These are phyloP conservation scores for Phytophthora tentaculata DNA, from an alignment of 352 stramenopile genomes.

Conservation along the genomic window DNA sequence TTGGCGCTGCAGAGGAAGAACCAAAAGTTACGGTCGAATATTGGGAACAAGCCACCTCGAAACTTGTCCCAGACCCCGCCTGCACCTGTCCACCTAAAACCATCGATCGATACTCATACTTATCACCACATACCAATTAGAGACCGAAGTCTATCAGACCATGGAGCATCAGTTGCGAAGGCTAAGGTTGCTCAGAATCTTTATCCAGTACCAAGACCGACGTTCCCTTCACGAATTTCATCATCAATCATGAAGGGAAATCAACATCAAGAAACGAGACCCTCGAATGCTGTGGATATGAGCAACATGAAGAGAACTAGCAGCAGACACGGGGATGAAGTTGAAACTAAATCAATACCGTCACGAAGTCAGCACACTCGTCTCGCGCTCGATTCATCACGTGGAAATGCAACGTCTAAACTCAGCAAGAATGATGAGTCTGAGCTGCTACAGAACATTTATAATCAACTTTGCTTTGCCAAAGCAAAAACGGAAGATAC, in stretches of 20 bases:
- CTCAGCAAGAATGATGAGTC: conserved; percentile 39
- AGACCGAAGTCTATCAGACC: too few species aligned
- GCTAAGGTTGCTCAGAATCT: background rate
- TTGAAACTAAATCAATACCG: background rate
- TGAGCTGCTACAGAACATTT: conserved; percentile 55
- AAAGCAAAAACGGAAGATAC: conserved; percentile 45
- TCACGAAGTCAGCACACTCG: too few species aligned
- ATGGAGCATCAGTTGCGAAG: background rate
- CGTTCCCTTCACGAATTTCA: conserved; percentile 22
- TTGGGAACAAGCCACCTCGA: too few species aligned
- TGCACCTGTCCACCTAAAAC: background rate
- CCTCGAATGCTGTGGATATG: background rate
- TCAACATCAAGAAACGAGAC: background rate
- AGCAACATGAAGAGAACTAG: background rate
- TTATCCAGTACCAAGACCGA: conserved; percentile 8
- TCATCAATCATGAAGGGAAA: background rate
- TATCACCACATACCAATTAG: background rate
- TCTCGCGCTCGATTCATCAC: too few species aligned
- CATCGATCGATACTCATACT: background rate
- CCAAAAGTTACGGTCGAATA: conserved; percentile 17
- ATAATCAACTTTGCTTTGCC: conserved; percentile 57
- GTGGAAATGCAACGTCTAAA: background rate
- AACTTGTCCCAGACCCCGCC: background rate
- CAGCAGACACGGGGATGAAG: background rate
- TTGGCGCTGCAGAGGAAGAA: conserved; percentile 59